Evolutionary conservation across 192 early-diverging fungal genomes (phyloP).

Genomic region (Coemansia sp.): DNA sequence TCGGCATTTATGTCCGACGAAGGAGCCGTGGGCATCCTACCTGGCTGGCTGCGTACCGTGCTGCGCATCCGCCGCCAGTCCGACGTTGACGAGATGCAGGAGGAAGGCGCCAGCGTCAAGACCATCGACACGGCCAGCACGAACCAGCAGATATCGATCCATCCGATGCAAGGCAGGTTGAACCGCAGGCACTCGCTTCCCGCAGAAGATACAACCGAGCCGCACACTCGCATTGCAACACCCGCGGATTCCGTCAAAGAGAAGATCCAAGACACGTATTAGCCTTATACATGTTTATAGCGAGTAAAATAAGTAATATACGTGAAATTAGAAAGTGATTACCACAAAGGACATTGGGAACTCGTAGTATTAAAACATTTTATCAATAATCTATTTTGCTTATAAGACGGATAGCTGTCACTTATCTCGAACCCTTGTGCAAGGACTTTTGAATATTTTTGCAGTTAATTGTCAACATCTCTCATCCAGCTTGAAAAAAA

Average conservation of each 20-base stretch:
- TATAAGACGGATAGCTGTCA: too few species aligned
- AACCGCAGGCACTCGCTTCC: constrained; percentile 8
- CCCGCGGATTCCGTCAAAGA: constrained; percentile 10
- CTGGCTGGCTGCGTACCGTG: constrained; percentile 6
- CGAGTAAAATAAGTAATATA: too few species aligned
- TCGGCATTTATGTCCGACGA: constrained; percentile 38
- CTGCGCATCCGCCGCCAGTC: neutral
- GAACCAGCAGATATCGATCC: constrained; percentile 2
- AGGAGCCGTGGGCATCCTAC: constrained; percentile 32
- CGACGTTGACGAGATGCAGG: neutral
- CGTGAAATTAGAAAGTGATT: too few species aligned
- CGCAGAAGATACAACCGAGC: neutral
- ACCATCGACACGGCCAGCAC: neutral
- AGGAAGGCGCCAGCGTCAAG: neutral
- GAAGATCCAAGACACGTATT: neutral
- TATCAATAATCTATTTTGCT: too few species aligned
- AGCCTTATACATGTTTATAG: neutral
- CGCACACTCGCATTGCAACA: constrained; percentile 9
- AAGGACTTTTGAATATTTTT: too few species aligned
- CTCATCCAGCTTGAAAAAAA: too few species aligned
- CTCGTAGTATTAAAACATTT: too few species aligned
- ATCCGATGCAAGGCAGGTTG: neutral
- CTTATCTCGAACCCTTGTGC: too few species aligned
- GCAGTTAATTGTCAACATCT: too few species aligned
- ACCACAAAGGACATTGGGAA: too few species aligned